Conservation (phyloP, 352 stramenopile genomes). For the Pythium dissotocum region DNA sequence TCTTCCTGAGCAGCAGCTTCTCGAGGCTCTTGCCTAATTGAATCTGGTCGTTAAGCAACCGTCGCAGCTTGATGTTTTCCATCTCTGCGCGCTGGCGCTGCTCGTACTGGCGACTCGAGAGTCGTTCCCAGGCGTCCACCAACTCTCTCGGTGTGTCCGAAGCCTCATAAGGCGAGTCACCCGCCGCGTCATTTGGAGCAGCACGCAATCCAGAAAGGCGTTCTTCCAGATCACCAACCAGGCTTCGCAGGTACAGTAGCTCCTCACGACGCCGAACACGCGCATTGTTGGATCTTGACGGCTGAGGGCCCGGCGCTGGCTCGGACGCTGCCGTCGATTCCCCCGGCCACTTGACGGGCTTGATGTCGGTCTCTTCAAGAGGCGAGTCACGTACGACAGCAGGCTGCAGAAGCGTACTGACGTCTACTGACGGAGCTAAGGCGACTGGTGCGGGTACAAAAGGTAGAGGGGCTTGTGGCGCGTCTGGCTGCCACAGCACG, state of each 20-base stretch:
- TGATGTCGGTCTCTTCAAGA: too few relatives aligned
- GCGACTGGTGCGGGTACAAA: not conserved
- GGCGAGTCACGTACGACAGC: too few relatives aligned
- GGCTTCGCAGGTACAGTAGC: constrained; percentile 10
- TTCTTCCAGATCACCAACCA: constrained; percentile 11
- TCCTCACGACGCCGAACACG: constrained; percentile 13
- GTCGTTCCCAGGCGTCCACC: constrained; percentile 15
- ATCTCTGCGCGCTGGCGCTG: constrained; percentile 17
- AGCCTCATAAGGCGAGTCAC: not conserved
- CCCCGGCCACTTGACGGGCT: not conserved
- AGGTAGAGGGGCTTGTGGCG: not conserved
- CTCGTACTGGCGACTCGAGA: constrained; percentile 16
- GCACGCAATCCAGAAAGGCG: constrained; percentile 1
- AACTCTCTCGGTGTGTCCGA: not conserved
- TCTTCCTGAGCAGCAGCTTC: constrained; percentile 12
- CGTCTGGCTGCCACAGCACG: not conserved
- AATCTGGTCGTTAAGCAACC: constrained; percentile 23
- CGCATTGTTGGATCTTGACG: not conserved
- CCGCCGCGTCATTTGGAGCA: not conserved
- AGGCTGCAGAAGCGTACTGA: too few relatives aligned
- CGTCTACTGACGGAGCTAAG: too few relatives aligned
- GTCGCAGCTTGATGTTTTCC: constrained; percentile 19
- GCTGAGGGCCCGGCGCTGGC: too few relatives aligned
- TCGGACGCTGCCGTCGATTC: not conserved
- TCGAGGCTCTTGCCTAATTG: constrained; percentile 21